phyloP scores from a whole-genome alignment of 345 rosid genomes.

The Pistacia integerrima region DNA sequence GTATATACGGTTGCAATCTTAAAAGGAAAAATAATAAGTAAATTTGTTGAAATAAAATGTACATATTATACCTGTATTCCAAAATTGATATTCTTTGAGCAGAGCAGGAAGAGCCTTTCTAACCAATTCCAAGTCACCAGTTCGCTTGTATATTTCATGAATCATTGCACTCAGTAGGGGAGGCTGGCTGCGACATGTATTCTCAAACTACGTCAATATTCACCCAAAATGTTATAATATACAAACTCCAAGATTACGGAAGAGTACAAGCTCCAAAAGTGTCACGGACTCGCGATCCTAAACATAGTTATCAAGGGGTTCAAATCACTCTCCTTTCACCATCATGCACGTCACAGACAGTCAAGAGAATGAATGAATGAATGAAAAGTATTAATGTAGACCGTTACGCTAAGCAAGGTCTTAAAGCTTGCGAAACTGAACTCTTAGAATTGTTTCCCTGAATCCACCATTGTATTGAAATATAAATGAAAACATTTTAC shows the following conservation, averaged over 20 bases:
- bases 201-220: not conserved
- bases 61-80: constrained; percentile 61
- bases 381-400: not conserved
- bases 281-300: not conserved
- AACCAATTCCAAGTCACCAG: constrained; percentile 64
- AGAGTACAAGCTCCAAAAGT: not conserved
- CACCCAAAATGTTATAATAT: not conserved
- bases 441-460: not conserved
- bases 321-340: not conserved
- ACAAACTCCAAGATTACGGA: not conserved
- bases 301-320: too few species aligned
- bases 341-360: not conserved
- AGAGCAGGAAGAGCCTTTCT: constrained; percentile 62
- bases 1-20: not conserved
- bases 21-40: not conserved
- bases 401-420: not conserved
- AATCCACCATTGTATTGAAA: not conserved
- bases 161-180: constrained; percentile 94
- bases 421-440: not conserved
- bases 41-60: not conserved
- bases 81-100: constrained; percentile 72
- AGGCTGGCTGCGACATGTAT: constrained; percentile 62
- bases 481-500: not conserved
- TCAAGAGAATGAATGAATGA: not conserved
- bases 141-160: constrained; percentile 52